Percentiles rank a stretch among this genome's conserved stretches.
These are phyloP conservation scores for Penicillium freii DNA, from an alignment of 2,329 filamentous ascomycete species.

Conservation along the genomic window DNA sequence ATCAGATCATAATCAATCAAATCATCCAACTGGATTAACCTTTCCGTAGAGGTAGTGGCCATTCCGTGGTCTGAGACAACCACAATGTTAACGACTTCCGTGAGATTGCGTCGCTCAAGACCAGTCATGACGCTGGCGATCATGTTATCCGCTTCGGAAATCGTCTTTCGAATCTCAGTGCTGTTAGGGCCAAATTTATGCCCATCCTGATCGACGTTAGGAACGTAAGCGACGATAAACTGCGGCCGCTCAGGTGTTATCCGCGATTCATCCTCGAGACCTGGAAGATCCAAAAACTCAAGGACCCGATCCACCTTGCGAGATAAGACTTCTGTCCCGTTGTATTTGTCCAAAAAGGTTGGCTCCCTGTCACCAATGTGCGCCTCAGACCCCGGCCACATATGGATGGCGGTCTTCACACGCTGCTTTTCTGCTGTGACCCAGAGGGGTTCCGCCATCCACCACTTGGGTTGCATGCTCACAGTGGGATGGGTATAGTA, in stretches of 20 bases:
- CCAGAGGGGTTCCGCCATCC: slow-evolving; percentile 93
- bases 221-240: slow-evolving; percentile 90
- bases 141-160: slow-evolving; percentile 78
- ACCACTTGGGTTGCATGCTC: slow-evolving; percentile 87
- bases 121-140: slow-evolving; percentile 72
- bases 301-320: slow-evolving; percentile 78
- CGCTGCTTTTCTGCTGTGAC: slow-evolving; percentile 82
- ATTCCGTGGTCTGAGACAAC: slow-evolving; percentile 98
- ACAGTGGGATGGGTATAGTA: slow-evolving; percentile 75
- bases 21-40: slow-evolving; percentile 87
- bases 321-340: slow-evolving; percentile 69
- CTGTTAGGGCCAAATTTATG: slow-evolving; percentile 92
- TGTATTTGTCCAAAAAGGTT: slow-evolving; percentile 79
- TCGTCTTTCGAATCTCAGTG: slow-evolving; percentile 80
- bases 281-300: slow-evolving; percentile 79
- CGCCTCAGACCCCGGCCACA: slow-evolving; percentile 98
- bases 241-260: slow-evolving; percentile 68
- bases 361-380: slow-evolving; percentile 73
- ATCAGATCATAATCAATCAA: slow-evolving; percentile 75
- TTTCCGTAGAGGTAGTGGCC: slow-evolving; percentile 80
- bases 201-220: slow-evolving; percentile 82
- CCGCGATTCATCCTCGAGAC: slow-evolving; percentile 58
- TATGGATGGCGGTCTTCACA: slow-evolving; percentile 79
- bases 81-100: slow-evolving; percentile 85
- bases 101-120: slow-evolving; percentile 77